A percentile compares a stretch with the other conserved stretches of the same genome.
Evolutionary conservation across 139 green algal genomes (phyloP).

Genomic region (Chlamydomonas applanata): DNA sequence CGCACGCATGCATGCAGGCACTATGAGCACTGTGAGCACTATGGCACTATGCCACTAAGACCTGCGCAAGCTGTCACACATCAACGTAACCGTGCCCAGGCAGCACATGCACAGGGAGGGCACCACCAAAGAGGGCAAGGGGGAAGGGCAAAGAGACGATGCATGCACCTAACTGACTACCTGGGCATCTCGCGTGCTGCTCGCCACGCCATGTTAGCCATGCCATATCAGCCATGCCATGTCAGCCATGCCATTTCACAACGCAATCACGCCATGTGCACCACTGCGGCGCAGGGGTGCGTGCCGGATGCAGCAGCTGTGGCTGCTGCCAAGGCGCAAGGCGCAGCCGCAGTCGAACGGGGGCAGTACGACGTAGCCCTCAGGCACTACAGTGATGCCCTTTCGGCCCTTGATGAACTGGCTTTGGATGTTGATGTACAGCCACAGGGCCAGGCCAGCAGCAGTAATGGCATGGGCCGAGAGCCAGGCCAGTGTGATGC

Average conservation of each 20-base stretch:
- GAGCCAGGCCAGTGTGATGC: neutral
- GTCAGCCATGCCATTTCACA: neutral
- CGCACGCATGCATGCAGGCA: too few species aligned
- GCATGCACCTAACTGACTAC: neutral
- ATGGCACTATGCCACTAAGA: too few species aligned
- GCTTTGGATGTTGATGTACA: neutral
- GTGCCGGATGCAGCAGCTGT: neutral
- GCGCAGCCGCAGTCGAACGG: neutral
- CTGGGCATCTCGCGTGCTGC: neutral
- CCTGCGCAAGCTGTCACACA: too few species aligned
- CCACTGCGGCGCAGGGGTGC: constrained; percentile 14
- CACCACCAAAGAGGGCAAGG: too few species aligned
- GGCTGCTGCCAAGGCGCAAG: neutral
- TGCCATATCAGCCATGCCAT: neutral
- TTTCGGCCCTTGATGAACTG: neutral
- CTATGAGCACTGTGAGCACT: too few species aligned
- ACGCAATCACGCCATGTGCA: too few species aligned
- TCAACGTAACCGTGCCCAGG: too few species aligned
- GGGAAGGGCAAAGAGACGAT: too few species aligned
- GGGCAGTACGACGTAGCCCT: neutral
- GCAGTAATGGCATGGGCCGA: neutral
- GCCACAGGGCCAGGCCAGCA: too few species aligned
- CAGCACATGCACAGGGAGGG: too few species aligned
- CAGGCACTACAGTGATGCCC: constrained; percentile 15
- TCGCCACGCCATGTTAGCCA: neutral